Evolutionary conservation across 176 grass and related monocot species (phyloP), one percentile per base, ranked within the genome.

Genomic region (Oryza punctata): DNA sequence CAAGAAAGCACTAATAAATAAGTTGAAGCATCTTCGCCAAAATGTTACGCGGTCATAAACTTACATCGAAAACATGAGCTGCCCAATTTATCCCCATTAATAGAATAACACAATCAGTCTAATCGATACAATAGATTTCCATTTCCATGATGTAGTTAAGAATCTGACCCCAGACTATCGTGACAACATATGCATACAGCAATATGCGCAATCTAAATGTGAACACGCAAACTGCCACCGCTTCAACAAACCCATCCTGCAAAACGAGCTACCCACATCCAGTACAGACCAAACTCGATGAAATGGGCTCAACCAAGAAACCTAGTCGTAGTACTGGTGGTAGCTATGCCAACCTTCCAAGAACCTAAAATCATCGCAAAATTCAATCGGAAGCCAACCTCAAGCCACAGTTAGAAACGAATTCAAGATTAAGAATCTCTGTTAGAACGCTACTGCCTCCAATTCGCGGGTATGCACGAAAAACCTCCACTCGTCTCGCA

Each of bases 301-400:
- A 38, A 76, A 76, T 57, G 24, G 45, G 32, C 61, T 64, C 44
- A 1, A 41, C 25, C 25, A 57, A 12, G 41, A 30, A 32, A 27
- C 18, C 26, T 70, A 71, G 4, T 71, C 23, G 50, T 4, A 25
- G 26, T 24, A 41, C 13, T 69, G 54, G 30, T 16, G 25, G 12
- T 32, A 52, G 44, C 19, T 27, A 44, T 16, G 32, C 70, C 33
- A 74, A 79, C 57, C 18, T 10, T 19, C 45, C 18, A 84, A 67
- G 32, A 59, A 26, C 21, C 3, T 67, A 69, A 16, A 79, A 45
- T 10, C 68, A 79, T 24, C 16, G 44, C 15, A 84, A 84, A 73
- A 73, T 45, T 79, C 86, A 40, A 47, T 18, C 3, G 7, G 54
- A 10, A 24, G 69, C 5, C 35, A 78, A 23, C 19, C 11, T 21